phyloP scores from a whole-genome alignment of 2,329 filamentous ascomycete species.

The Samsoniella hepiali region DNA sequence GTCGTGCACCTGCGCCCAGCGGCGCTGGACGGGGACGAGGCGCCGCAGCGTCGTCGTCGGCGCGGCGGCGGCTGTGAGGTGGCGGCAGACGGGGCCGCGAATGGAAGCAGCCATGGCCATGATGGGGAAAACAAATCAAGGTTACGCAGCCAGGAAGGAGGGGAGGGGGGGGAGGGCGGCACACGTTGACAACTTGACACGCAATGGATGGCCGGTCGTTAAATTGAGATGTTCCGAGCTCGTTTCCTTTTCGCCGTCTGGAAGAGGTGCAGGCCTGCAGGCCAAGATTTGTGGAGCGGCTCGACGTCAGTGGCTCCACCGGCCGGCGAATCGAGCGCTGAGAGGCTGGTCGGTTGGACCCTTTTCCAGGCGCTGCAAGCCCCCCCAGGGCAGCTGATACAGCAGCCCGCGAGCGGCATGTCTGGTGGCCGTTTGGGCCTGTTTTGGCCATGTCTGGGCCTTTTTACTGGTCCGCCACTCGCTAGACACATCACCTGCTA shows the following conservation, averaged over 20 bases:
- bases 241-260: slow-evolving; percentile 4
- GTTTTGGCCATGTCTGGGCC: background rate
- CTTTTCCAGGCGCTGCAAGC: background rate
- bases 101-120: slow-evolving; percentile 30
- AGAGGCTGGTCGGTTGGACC: background rate
- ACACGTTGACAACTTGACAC: background rate
- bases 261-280: background rate
- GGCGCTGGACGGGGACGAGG: slow-evolving; percentile 56
- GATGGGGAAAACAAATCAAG: background rate
- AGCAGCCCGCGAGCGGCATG: background rate
- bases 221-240: slow-evolving; percentile 5
- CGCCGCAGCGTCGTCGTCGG: slow-evolving; percentile 25
- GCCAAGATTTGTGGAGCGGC: background rate
- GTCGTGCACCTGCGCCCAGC: slow-evolving; percentile 91
- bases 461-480: background rate
- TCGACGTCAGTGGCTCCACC: slow-evolving; percentile 7
- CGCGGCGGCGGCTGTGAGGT: slow-evolving; percentile 37
- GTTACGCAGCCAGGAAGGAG: background rate
- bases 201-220: background rate
- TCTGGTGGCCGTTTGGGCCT: background rate
- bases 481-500: background rate
- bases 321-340: background rate
- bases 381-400: background rate
- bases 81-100: slow-evolving; percentile 47
- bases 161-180: background rate